Percentiles rank a stretch among this genome's conserved stretches.
Evolutionary conservation across 2,329 filamentous ascomycete species (phyloP).

Genomic region (Aspergillus udagawae): DNA sequence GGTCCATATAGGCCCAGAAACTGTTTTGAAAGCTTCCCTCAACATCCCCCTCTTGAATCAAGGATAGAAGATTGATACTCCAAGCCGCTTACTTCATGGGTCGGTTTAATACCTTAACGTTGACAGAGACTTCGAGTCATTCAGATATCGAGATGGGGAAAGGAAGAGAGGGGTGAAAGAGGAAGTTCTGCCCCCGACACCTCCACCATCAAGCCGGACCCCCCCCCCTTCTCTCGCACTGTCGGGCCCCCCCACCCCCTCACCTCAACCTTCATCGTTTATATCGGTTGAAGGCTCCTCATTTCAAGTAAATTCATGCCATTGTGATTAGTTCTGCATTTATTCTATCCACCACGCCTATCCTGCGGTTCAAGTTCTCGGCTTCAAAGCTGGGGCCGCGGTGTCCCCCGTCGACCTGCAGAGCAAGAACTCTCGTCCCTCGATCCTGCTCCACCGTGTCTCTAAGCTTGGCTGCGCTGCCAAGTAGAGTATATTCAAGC

Average conservation of each 20-base stretch:
- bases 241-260: neutral
- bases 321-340: neutral
- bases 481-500: constrained; percentile 4
- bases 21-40: neutral
- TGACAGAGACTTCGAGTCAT: neutral
- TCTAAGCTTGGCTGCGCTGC: constrained; percentile 10
- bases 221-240: neutral
- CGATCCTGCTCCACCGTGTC: constrained; percentile 9
- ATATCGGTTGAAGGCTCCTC: neutral
- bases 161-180: neutral
- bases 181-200: neutral
- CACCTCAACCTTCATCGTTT: neutral
- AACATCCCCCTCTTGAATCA: neutral
- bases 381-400: constrained; percentile 25
- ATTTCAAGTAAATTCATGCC: neutral
- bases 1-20: neutral
- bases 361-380: constrained; percentile 14
- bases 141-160: neutral
- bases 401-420: constrained; percentile 24
- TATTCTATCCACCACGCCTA: constrained; percentile 6
- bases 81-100: neutral
- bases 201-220: neutral
- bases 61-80: neutral
- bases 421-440: constrained; percentile 16
- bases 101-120: neutral